Percentiles rank a stretch among this genome's conserved stretches.
These are phyloP conservation scores for Psilocybe cyanescens DNA, from an alignment of 768 basidiomycete species.

Conservation along the genomic window DNA sequence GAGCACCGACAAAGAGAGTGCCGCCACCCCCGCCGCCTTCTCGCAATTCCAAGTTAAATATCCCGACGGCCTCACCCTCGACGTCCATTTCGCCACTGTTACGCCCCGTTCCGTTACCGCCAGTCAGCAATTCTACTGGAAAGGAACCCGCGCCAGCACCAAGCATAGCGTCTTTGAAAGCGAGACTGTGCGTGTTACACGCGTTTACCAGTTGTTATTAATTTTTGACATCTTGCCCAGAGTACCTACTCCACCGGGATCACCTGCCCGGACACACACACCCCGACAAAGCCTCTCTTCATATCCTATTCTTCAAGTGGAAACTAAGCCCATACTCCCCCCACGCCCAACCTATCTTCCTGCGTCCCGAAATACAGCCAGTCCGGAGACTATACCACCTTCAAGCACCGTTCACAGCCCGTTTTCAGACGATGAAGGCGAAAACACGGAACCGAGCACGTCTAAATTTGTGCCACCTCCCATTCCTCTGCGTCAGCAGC, in stretches of 20 bases:
- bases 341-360: slow-evolving; percentile 12
- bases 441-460: not conserved
- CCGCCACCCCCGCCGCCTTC: slow-evolving; percentile 68
- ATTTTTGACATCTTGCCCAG: slow-evolving; percentile 9
- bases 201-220: not conserved
- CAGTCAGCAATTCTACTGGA: slow-evolving; percentile 9
- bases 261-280: slow-evolving; percentile 11
- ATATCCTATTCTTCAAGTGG: slow-evolving; percentile 11
- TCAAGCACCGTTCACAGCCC: slow-evolving; percentile 10
- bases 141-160: slow-evolving; percentile 15
- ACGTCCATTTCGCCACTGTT: slow-evolving; percentile 54
- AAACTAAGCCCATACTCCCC: slow-evolving; percentile 27
- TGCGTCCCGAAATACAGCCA: slow-evolving; percentile 11
- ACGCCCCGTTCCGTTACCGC: slow-evolving; percentile 51
- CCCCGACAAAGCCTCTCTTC: slow-evolving; percentile 21
- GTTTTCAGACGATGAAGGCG: slow-evolving; percentile 23
- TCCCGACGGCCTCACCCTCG: slow-evolving; percentile 42
- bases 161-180: slow-evolving; percentile 23
- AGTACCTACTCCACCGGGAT: slow-evolving; percentile 15
- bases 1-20: slow-evolving; percentile 43
- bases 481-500: slow-evolving; percentile 22
- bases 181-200: slow-evolving; percentile 27
- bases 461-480: slow-evolving; percentile 22
- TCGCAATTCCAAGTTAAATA: slow-evolving; percentile 33
- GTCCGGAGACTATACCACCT: slow-evolving; percentile 2